Evolutionary conservation across 768 basidiomycete genomes (phyloP), one percentile per base, ranked within the genome.

Genomic region (Guyanaporus albipodus): DNA sequence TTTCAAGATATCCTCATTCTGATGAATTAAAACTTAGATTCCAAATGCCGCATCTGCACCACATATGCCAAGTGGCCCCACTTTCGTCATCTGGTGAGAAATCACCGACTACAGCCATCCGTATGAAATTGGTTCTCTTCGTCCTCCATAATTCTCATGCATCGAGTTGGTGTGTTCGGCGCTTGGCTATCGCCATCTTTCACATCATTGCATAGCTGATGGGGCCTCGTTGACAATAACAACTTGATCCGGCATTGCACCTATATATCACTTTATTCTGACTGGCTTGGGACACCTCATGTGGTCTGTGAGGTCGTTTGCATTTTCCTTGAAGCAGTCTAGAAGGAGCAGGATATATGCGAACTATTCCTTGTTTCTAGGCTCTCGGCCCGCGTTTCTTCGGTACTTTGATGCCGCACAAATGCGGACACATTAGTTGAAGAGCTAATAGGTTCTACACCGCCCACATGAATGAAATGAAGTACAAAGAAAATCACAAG

Each of bases 401-500:
- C 46, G 52, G 54, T 9, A 18, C 12, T 4, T 41, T 50, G 4
- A n/a, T 37, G 48, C 24, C 52, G 52, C 38, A 56, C 40, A 17
- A 60, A 60, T 42, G 55, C 59, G 14, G 53, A 50, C 28, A 44
- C 50, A 35, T 55, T 40, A 1, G 48, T 58, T 21, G 55, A 57
- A 22, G 28, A 6, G 56, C 50, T 1, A 50, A 60, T 33, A 60
- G 36, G 12, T 38, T 60, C 48, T 60, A 57, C 32, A 53, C 42
- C 12, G 43, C 4, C 47, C 52, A 8, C 49, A n/a, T 12, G 54
- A 46, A 27, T 32, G 41, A 41, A 48, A 55, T 26, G 45, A 54
- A 35, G 45, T 51, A 35, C 42, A 49, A 35, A 34, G 48, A 47
- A 35, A 18, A 48, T 37, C 29, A 26, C 38, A 44, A 14, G 15